A percentile compares a stretch with the other conserved stretches of the same genome.
These are phyloP conservation scores for Pestalotiopsis fici DNA, from an alignment of 2,329 filamentous ascomycete species.

Conservation along the genomic window DNA sequence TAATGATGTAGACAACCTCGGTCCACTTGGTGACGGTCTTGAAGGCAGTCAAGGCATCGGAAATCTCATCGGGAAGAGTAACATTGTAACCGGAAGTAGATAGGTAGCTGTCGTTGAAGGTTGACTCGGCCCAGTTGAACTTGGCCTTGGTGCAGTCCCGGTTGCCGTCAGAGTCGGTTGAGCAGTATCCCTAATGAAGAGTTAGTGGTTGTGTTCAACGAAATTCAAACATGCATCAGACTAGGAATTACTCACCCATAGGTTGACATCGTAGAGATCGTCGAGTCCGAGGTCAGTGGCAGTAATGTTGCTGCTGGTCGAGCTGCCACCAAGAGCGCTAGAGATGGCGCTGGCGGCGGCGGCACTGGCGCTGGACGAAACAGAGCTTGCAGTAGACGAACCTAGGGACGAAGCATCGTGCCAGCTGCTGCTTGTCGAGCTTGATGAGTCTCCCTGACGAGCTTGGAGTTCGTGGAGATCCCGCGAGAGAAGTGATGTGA, in stretches of 20 bases:
- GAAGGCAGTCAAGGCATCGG: conserved; percentile 72
- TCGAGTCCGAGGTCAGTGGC: conserved; percentile 62
- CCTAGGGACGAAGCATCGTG: background rate
- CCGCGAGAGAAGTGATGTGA: conserved; percentile 13
- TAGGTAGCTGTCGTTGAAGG: conserved; percentile 67
- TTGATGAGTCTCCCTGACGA: background rate
- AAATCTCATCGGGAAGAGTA: conserved; percentile 67
- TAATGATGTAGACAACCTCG: conserved; percentile 76
- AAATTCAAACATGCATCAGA: background rate
- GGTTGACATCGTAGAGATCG: conserved; percentile 77
- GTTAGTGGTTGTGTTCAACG: background rate
- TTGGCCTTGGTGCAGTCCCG: conserved; percentile 70
- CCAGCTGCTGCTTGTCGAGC: background rate
- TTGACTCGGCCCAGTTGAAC: conserved; percentile 76
- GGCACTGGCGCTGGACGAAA: background rate
- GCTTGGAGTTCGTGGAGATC: background rate
- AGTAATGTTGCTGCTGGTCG: conserved; percentile 49
- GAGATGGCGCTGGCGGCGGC: background rate
- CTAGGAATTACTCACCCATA: conserved; percentile 54
- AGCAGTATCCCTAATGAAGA: conserved; percentile 69
- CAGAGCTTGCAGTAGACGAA: background rate
- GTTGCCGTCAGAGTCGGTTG: conserved; percentile 55
- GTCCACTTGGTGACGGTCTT: conserved; percentile 77
- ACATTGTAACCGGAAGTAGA: conserved; percentile 56
- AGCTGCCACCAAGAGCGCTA: background rate